Base-by-base conservation (phyloP, 768 basidiomycete species). In the Tubosaeta sp. region DNA sequence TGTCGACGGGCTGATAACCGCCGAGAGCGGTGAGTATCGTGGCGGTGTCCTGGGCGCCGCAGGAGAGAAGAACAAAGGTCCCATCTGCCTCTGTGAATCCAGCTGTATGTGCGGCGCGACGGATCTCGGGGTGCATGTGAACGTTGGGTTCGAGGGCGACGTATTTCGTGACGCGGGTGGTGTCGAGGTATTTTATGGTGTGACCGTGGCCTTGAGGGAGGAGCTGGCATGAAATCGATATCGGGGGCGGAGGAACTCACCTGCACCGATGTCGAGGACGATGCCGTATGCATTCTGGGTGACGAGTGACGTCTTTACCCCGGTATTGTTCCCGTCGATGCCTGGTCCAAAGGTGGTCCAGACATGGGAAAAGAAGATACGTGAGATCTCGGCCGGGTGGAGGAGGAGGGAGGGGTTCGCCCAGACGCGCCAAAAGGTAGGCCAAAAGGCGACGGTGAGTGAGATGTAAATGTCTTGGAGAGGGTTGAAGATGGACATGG, bases 121-220 rank as follows among this genome's bases (percentile, higher is more conserved):
- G 76, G 34, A 91, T 77, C 16, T 72, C 62, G 5, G 69, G 51
- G 60, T 89, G 85, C 86, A 88, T 86, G 49, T 71, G 66, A 5
- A 56, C 49, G 58, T 88, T 90, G 6, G 88, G 88, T 59, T 90
- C 88, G 6, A 90, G 64, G 1, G 86, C 88, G 44, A 89, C 71
- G 57, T 90, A 89, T 62, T 73, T 80, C 1, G 79, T 76, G 17
- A 89, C 83, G 27, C 68, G 71, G 2, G 59, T 54, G 29, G 63
- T 71, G 51, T 86, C 77, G 22, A 91, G 76, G 59, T 90, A 89
- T 29, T 72, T 72, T 12, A 76, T 68, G 0, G 78, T 80, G 60
- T 87, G 86, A 0, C 88, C 88, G 51, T 80, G 73, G 0, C 84
- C 86, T 86, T 39, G 38, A n/a, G 35, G 26, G 14, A 13, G 63